Base-by-base conservation (phyloP, 768 basidiomycete genomes). In the Phylloporus sp. region DNA sequence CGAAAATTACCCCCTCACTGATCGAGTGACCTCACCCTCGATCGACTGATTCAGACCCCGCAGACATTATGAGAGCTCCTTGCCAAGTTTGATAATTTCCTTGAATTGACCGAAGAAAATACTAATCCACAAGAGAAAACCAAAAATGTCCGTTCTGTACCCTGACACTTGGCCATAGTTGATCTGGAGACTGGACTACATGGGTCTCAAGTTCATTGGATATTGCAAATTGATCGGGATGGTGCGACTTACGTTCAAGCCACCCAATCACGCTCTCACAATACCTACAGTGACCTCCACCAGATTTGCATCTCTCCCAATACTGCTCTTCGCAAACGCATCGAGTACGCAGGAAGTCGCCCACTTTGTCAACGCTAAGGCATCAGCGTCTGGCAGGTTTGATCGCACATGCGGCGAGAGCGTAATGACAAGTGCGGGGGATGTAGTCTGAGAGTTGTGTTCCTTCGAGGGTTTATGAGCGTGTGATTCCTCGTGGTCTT, bases 261-360 rank as follows among this genome's bases (percentile, higher is more conserved):
- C 4, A 6, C 10, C 34, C 40, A 15, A 26, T 57, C 28, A 12
- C 9, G 80, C 85, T 50, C 82, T 72, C 29, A 89, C 83, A 53
- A 89, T 75, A 3, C 88, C 88, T 22, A 91, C 81, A 0, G 85
- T 88, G 10, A 91, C 83, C 61, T 86, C 83, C 43, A 82, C 80
- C 63, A 47, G 56, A 53, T 13, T 63, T 66, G 26, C 54, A 3
- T 66, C 63, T 26, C 58, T 70, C 8, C 67, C 52, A 34, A 56
- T 56, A 26, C 69, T 66, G 24, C 62, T 63, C 58, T 56, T 68
- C 20, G 72, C 72, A 52, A 88, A 71, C 16, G 81, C 85, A 39
- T 69, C 71, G 39, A 76, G 73, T 59, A 81, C 81, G 40, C 78
- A 79, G 63, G 87, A 84, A 77, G 84, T 85, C 22, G 85, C 85